Evolutionary conservation across 768 basidiomycete genomes (phyloP).

Genomic region (Amanita rubescens): DNA sequence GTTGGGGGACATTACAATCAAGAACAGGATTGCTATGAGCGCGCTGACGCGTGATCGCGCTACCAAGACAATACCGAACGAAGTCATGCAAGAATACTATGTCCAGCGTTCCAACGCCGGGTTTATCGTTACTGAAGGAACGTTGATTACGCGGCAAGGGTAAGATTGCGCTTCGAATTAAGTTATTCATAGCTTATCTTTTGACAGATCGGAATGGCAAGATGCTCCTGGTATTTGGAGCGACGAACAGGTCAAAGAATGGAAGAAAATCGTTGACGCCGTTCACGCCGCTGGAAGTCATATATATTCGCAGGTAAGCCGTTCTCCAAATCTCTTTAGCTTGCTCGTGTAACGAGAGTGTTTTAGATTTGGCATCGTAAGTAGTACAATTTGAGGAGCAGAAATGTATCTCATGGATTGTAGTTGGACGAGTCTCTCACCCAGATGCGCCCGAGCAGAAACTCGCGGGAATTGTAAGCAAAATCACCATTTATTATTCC

Average conservation of each 20-base stretch:
- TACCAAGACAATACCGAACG: constrained; percentile 28
- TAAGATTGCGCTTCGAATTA: constrained; percentile 10
- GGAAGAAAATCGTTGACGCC: constrained; percentile 39
- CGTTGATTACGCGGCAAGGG: constrained; percentile 35
- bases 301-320: constrained; percentile 36
- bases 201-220: constrained; percentile 33
- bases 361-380: constrained; percentile 35
- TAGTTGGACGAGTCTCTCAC: constrained; percentile 30
- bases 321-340: background rate
- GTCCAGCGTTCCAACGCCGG: constrained; percentile 34
- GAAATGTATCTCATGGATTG: background rate
- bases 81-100: constrained; percentile 33
- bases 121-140: constrained; percentile 33
- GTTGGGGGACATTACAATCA: constrained; percentile 27
- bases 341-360: no score
- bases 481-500: background rate
- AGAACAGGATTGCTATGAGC: constrained; percentile 33
- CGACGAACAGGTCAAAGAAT: constrained; percentile 33
- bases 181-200: background rate
- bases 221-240: constrained; percentile 42
- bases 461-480: constrained; percentile 23
- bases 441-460: constrained; percentile 33
- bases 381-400: background rate
- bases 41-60: constrained; percentile 36
- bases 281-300: constrained; percentile 38